Base-by-base conservation (phyloP, 495 filamentous ascomycete genomes). In the Neurospora africana region DNA sequence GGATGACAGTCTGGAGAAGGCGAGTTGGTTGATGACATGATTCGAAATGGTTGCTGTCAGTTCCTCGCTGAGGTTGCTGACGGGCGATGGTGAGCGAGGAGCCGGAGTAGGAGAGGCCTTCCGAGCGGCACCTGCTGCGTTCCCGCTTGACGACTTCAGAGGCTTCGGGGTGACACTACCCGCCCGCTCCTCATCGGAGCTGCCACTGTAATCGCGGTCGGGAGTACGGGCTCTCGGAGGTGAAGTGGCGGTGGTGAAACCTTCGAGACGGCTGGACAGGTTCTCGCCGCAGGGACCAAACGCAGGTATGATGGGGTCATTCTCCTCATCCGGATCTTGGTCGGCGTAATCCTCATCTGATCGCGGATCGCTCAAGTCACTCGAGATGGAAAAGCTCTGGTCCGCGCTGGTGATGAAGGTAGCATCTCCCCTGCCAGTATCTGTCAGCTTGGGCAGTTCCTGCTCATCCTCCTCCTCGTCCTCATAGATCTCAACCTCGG, bases 1-100 rank as follows among this genome's bases (percentile, higher is more conserved):
- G 13, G 94, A 95, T n/a, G 94, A 93, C 2, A 98, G 84, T 23
- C 96, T 92, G 15, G 95, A 97, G 79, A 91, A 99, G n/a, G 96
- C 94, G 23, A 99, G 85, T 80, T 99, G 95, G 79, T 98, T 99
- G 76, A 92, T 86, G 69, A 94, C 89, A 77, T 98, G 96, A 78
- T 98, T 93, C 58, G 81, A 81, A 69, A 90, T 79, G 76, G 87
- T 82, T n/a, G 75, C 70, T 3, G 38, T 75, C 39, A 76, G 43
- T 8, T 75, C 80, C 71, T 70, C 69, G 77, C 82, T 68, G 77
- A 83, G 65, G 75, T 74, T n/a, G 77, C 80, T 78, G 68, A 78
- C 77, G 2, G 40, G 79, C 72, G 11, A 75, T 78, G 81, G 83
- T 43, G 72, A 72, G 72, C 70, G 68, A 71, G 17, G 78, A 75